These are phyloP conservation scores for Aspergillus taichungensis DNA, from an alignment of 495 filamentous ascomycete genomes.

Conservation along the genomic window DNA sequence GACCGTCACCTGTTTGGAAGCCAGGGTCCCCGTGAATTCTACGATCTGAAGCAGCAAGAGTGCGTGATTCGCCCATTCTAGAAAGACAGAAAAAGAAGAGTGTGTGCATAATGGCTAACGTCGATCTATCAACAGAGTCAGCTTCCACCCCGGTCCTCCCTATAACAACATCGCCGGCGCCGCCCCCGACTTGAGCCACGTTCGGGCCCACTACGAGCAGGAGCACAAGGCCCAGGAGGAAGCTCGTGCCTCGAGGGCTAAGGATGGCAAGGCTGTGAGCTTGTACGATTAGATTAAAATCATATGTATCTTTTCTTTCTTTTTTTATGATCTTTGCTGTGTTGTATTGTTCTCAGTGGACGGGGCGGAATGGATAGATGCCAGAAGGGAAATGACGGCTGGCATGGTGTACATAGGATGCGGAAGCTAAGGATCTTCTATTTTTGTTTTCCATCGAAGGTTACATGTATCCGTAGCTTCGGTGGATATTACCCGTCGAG, in stretches of 20 bases:
- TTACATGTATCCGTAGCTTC: too few relatives aligned
- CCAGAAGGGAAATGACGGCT: too few relatives aligned
- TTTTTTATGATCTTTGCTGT: conserved; percentile 5
- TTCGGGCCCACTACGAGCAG: conserved; percentile 55
- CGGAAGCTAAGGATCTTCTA: neutral
- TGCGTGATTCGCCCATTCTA: conserved; percentile 32
- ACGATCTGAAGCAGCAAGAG: conserved; percentile 60
- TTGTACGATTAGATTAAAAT: conserved; percentile 31
- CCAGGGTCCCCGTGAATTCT: conserved; percentile 32
- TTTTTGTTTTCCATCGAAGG: too few relatives aligned
- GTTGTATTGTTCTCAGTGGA: too few relatives aligned
- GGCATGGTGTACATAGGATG: neutral
- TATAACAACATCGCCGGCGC: conserved; percentile 57
- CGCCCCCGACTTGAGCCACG: conserved; percentile 47
- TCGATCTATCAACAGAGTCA: conserved; percentile 28
- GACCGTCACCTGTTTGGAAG: conserved; percentile 60
- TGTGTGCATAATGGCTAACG: neutral
- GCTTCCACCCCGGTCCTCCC: conserved; percentile 51
- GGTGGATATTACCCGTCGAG: too few relatives aligned
- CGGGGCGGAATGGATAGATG: too few relatives aligned
- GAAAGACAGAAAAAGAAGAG: too few relatives aligned
- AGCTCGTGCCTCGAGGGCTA: conserved; percentile 32
- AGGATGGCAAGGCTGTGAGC: conserved; percentile 36
- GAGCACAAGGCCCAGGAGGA: conserved; percentile 47
- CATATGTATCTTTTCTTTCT: conserved; percentile 9